Evolutionary conservation across 306 rosid genomes (phyloP).

Genomic region (Cicer chorassanicum): DNA sequence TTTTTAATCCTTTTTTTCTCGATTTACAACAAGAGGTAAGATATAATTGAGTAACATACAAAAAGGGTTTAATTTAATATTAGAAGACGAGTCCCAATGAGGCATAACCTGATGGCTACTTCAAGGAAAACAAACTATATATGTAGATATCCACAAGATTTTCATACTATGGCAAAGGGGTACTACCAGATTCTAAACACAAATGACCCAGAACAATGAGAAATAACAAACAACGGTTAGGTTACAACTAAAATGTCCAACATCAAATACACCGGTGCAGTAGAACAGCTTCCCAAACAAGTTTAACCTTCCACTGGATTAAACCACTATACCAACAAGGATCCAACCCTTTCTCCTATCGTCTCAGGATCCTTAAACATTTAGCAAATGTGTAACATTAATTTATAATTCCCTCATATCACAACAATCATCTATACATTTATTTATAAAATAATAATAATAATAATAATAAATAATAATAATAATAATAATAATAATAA

Average conservation of each 20-base stretch:
- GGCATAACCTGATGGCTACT: background rate
- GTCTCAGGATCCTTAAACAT: background rate
- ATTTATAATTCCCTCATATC: background rate
- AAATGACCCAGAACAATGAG: background rate
- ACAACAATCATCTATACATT: background rate
- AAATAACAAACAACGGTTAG: background rate
- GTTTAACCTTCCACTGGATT: too few species aligned
- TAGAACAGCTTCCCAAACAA: constrained; percentile 1
- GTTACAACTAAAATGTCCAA: background rate
- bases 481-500: too few species aligned
- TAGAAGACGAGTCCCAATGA: constrained; percentile 14
- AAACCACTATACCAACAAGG: background rate
- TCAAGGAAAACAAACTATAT: background rate
- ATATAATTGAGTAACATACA: background rate
- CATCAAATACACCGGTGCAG: background rate
- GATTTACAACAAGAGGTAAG: too few species aligned
- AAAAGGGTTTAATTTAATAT: background rate
- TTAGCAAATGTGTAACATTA: too few species aligned
- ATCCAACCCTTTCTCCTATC: background rate
- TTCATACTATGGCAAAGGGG: constrained; percentile 6
- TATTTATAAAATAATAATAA: background rate
- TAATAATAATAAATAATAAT: too few species aligned
- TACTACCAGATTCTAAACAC: background rate
- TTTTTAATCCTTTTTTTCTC: background rate
- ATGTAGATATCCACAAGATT: background rate